phyloP scores from a whole-genome alignment of 306 rosid species.

The Astragalus membranaceus region DNA sequence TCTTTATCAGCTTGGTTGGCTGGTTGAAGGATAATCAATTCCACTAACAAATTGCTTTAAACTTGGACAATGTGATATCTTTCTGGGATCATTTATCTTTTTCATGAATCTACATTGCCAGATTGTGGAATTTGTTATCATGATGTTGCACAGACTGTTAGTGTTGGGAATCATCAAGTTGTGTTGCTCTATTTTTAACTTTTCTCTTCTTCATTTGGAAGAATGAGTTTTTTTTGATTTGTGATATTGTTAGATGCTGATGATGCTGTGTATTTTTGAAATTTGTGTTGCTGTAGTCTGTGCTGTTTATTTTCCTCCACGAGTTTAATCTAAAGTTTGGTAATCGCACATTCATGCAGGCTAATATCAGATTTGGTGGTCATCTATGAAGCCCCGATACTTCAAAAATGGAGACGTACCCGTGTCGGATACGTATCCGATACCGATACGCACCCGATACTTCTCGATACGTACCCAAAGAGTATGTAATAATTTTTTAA shows the following conservation, averaged over 20 bases:
- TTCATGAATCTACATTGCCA: not conserved
- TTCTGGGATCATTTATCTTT: conserved; percentile 12
- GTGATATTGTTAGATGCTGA: not conserved
- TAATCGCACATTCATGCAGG: conserved; percentile 43
- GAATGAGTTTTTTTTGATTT: not conserved
- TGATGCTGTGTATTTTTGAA: not conserved
- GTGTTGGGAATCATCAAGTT: not conserved
- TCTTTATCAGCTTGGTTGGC: too few relatives aligned
- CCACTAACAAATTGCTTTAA: not conserved
- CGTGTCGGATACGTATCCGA: too few relatives aligned
- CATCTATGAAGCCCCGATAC: too few relatives aligned
- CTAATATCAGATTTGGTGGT: conserved; percentile 97
- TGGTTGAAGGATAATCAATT: too few relatives aligned
- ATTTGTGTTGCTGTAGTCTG: conserved; percentile 17
- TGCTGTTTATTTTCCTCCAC: too few relatives aligned
- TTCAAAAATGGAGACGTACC: too few relatives aligned
- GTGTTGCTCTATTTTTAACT: not conserved
- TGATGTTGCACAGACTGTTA: not conserved
- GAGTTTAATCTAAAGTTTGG: conserved; percentile 11
- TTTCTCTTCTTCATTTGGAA: conserved; percentile 1
- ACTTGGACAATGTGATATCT: not conserved
- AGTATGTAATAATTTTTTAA: too few relatives aligned
- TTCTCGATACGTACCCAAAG: too few relatives aligned
- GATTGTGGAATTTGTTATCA: not conserved
- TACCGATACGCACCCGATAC: too few relatives aligned